Evolutionary conservation across 163 green algal species (phyloP), one percentile per base, ranked within the genome.

Genomic region (Chlamydomonas reinhardtii): DNA sequence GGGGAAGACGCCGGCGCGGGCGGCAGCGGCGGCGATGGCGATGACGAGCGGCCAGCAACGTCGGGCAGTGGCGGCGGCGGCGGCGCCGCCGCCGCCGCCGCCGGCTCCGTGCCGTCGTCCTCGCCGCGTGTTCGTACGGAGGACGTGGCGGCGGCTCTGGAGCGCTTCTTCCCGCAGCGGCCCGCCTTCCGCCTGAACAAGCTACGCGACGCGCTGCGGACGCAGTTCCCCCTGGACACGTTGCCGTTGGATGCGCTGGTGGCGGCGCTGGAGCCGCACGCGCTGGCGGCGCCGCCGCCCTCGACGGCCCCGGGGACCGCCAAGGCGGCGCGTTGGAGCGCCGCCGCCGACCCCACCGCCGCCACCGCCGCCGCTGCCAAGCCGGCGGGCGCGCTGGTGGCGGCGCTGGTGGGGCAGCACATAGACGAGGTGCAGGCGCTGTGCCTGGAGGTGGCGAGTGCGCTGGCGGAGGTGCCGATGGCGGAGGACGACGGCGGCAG

Each of bases 131-230:
- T 73, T 1, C 48, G 48, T 19, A 56, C 48, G 24, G 79, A 66
- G 3, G 81, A 87, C 71, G 81, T 87, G 70, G 59, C 59, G 14
- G 37, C 70, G 25, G 70, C 70, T 6, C 56, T 87, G 70, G 81
- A 87, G 37, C 70, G 37, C 20, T 34, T 87, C 14, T 87, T 87
- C 56, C 81, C 81, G 56, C 74, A 80, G 71, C 81, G 81, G 11
- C 70, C 81, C 14, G 31, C 70, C n/a, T 87, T 87, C 71, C 81
- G 81, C 0, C 37, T 81, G 71, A 81, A 66, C 81, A 87, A 87
- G 56, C 81, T 87, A 8, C 70, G 71, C 2, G 81, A 87, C 20
- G 81, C 81, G 27, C 71, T 87, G 6, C 59, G 37, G 9, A 59
- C 32, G 25, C 81, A 87, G 59, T 87, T 87, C 29, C 34, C 48